Base-by-base conservation (phyloP, 192 early-diverging fungal species). In the Kickxella alabastrina region DNA sequence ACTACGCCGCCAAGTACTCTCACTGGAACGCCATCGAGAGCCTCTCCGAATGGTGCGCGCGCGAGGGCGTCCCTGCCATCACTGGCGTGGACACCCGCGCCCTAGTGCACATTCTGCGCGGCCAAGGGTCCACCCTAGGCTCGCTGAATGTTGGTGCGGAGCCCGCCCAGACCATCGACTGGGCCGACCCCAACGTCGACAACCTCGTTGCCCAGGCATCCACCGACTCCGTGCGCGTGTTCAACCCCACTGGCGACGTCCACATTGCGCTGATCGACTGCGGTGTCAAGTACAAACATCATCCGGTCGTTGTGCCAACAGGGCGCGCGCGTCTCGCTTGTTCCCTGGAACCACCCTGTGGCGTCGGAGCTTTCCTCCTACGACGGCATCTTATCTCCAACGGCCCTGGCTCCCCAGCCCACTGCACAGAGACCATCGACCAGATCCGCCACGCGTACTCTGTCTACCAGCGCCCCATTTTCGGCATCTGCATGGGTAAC, bases 401-500 rank as follows among this genome's bases (percentile, higher is more conserved):
- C 67, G 93, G 93, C 8, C 93, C 93, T 9, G 93, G 93, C 43
- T 83, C 85, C 54, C 93, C 93, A 23, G 63, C 68, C 6, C 66
- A 80, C 52, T 83, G 80, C 61, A 75, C 64, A 29, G 76, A 80
- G 46, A 88, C 89, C 13, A 83, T 92, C 27, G 46, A 72, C 7
- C 83, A 89, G 75, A 69, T 97, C 36, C 80, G 83, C 25, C 75
- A 70, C 0, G 79, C 88, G 28, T 57, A 80, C 22, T 17, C 36
- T 4, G 64, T 80, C 31, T 76, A 79, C 44, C 75, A 82, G 24
- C 84, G 82, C 47, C 93, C 93, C 28, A 91, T 97, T 53, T 97
- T 97, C 65, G 93, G 93, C 49, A 97, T 97, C 66, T 97, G 93
- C 76, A 94, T 97, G 92, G 93, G 93, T 54, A 91, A 97, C 76